phyloP scores from a whole-genome alignment of 2,329 filamentous ascomycete genomes.

The Herpomyces periplanetae region DNA sequence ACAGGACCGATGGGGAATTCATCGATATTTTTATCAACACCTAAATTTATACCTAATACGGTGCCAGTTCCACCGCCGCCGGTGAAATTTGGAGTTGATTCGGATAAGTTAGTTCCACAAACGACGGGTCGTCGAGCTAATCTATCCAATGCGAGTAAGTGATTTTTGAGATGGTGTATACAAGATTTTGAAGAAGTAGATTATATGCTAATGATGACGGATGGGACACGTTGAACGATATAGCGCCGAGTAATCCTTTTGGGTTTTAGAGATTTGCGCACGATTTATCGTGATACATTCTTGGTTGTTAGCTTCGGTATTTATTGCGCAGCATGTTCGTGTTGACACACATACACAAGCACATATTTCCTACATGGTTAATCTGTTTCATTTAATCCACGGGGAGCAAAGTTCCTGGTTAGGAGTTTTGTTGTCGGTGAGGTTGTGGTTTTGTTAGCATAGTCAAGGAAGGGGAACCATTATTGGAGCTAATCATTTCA shows the following conservation, averaged over 20 bases:
- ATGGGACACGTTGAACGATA: slow-evolving; percentile 2
- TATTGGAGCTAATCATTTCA: too few species aligned
- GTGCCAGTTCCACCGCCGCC: slow-evolving; percentile 42
- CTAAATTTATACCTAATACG: slow-evolving; percentile 14
- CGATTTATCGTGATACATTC: too few species aligned
- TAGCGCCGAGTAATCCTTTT: slow-evolving; percentile 28
- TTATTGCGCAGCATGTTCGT: too few species aligned
- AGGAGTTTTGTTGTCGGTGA: too few species aligned
- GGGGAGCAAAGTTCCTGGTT: too few species aligned
- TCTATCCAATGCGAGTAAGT: slow-evolving; percentile 79
- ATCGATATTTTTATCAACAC: slow-evolving; percentile 13
- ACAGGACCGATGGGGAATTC: slow-evolving; percentile 11
- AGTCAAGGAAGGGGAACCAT: too few species aligned
- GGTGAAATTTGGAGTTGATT: slow-evolving; percentile 46
- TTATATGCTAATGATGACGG: slow-evolving; percentile 4
- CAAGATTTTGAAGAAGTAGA: slow-evolving; percentile 2
- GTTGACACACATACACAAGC: too few species aligned
- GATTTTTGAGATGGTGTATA: slow-evolving; percentile 1
- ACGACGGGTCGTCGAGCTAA: slow-evolving; percentile 65
- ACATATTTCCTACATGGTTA: too few species aligned
- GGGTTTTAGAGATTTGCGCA: slow-evolving; percentile 19
- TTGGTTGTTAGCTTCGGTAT: too few species aligned
- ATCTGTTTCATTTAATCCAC: too few species aligned
- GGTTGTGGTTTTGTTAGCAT: too few species aligned
- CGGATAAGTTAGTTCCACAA: slow-evolving; percentile 43